Base-by-base conservation (phyloP, 441 rosid genomes). In the Adansonia grandidieri region DNA sequence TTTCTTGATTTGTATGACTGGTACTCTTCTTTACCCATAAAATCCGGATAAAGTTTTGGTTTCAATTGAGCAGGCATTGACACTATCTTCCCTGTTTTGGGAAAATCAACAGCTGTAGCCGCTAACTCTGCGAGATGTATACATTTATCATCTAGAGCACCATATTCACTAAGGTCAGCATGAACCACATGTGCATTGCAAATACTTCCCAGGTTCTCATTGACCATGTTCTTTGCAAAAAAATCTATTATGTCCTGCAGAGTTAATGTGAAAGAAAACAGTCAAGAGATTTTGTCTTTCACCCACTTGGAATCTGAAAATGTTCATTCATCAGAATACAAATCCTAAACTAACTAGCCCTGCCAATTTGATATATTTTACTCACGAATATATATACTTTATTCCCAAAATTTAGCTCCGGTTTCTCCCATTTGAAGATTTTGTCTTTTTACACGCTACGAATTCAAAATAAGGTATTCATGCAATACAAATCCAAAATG, bases 151-250 rank as follows among this genome's bases (percentile, higher is more conserved):
- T 92, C 93, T 80, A 84, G 75, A 75, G 98, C 98, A 57, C 96
- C 95, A 67, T 80, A 11, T 44, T 88, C 94, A 76, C 98, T 92
- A 66, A 57, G 79, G 83, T 93, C 98, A 22, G 98, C 94, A 80
- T 85, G 98, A 83, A 93, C 98, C 42, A 93, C 98, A 66, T 90
- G 93, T 3, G 98, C 98, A 50, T 93, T 91, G 86, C 97, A 92
- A 75, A 93, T 92, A 67, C 86, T 51, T 48, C 98, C 97, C 83
- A 92, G 78, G 78, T 66, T 84, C 85, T 95, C 98, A 19, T 89
- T 92, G 62, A 84, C 85, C 89, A 91, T 92, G 84, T 95, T 87
- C 78, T 45, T 88, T 1, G 81, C 93, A 82, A 95, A 93, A 84
- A 92, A 93, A 0, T 92, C 93, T 61, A 88, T 83, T 37, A 95